Evolutionary conservation across 345 rosid genomes (phyloP), one percentile per base, ranked within the genome.

Genomic region (Acer negundo): DNA sequence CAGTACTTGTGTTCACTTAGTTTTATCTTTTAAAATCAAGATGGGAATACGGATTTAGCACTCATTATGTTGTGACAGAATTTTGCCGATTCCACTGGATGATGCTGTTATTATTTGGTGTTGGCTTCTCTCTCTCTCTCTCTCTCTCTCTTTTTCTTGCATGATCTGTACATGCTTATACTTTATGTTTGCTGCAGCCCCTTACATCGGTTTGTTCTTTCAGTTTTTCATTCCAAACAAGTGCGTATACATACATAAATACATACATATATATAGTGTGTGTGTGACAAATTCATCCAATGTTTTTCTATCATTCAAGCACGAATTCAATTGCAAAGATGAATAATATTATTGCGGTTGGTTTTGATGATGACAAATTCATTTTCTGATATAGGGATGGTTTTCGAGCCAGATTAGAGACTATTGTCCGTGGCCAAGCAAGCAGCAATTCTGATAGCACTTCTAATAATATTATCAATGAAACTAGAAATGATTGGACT

Each of bases 341-440:
- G n/a, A 38, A 20, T 16, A 49, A 31, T 17, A 20, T 62, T 23
- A 17, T 40, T 19, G 20, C 62, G 69, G 24, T 68, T 40, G 42
- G 53, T 74, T 61, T 16, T 75, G 40, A 38, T 16, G 22, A 55
- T 56, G 10, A 64, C 24, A 16, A 51, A 38, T 74, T 53, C 19
- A 64, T 82, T 80, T 71, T 67, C 68, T 76, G 38, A 71, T 73
- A 23, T 83, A 97, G 99, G 90, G 97, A 94, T 78, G 99, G 98
- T 63, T 90, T 97, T 77, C 98, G 90, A 71, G 84, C 90, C 77
- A 87, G 90, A 84, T 84, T 90, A 73, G 99, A 90, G 83, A 89
- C 62, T 84, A 86, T 87, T 75, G 94, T 90, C 38, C 91, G 82
- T 78, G 88, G 86, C 72, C 93, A 88, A 82, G 94, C 86, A 67